Conservation (phyloP, 257 asterid species). For the Nicotiana sylvestris region DNA sequence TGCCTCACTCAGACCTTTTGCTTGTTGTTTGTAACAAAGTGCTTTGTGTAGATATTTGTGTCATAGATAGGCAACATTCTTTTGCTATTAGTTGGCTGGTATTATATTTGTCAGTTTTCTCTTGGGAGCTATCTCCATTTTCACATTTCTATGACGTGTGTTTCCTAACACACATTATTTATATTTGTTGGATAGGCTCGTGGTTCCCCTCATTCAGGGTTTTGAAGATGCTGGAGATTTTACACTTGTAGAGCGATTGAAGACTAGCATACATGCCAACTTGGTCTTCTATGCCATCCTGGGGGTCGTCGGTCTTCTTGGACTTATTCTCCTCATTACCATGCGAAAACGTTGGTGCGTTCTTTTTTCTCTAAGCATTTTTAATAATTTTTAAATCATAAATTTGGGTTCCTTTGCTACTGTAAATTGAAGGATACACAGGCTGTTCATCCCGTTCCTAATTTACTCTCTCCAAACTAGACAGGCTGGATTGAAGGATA, state of each 20-base stretch:
- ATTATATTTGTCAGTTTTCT: background rate
- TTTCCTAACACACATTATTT: background rate
- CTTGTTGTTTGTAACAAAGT: background rate
- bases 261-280: constrained; percentile 93
- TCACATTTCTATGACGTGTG: background rate
- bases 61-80: background rate
- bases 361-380: constrained; percentile 22
- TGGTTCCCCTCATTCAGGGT: constrained; percentile 96
- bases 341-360: constrained; percentile 71
- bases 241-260: constrained; percentile 79
- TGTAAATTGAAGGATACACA: background rate
- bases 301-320: constrained; percentile 90
- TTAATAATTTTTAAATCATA: constrained; percentile 9
- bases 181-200: constrained; percentile 62
- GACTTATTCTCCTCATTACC: constrained; percentile 83
- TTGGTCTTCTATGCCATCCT: constrained; percentile 80
- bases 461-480: constrained; percentile 3
- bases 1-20: background rate
- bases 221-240: constrained; percentile 99
- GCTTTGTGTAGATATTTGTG: background rate
- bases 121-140: background rate
- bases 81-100: background rate
- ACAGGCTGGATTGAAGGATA: background rate
- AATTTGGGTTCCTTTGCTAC: constrained; percentile 10
- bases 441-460: background rate